A percentile compares a stretch with the other conserved stretches of the same genome.
Evolutionary conservation across 2,329 filamentous ascomycete species (phyloP).

Genomic region (Herpotrichia juniperi): DNA sequence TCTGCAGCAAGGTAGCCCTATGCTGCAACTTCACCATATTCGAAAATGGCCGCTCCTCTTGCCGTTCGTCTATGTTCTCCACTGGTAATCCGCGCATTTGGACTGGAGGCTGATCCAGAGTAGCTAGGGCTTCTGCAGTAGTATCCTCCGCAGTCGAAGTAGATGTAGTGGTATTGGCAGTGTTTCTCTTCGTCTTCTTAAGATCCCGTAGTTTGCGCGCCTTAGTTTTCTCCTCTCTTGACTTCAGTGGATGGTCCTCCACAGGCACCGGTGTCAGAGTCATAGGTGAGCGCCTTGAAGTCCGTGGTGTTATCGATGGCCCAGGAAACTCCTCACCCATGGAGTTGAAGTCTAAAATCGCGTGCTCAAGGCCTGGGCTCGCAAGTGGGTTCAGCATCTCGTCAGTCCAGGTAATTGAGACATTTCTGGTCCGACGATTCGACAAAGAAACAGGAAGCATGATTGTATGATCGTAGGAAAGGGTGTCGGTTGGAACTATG

Average conservation of each 20-base stretch:
- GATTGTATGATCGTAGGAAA: constrained; percentile 13
- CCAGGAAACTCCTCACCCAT: background rate
- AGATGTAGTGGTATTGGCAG: background rate
- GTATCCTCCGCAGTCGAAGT: background rate
- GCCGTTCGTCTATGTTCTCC: background rate
- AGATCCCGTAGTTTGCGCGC: constrained; percentile 11
- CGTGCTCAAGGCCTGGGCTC: constrained; percentile 22
- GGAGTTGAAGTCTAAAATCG: constrained; percentile 16
- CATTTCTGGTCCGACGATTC: constrained; percentile 19
- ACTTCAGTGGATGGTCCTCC: constrained; percentile 27
- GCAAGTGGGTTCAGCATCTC: constrained; percentile 35
- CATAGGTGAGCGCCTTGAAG: constrained; percentile 20
- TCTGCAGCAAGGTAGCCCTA: constrained; percentile 24
- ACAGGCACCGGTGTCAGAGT: constrained; percentile 23
- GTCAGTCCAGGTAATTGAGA: constrained; percentile 30
- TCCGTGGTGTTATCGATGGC: constrained; percentile 11
- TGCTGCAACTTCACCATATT: constrained; percentile 26
- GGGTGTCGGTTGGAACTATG: constrained; percentile 25
- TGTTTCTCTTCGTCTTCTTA: constrained; percentile 1
- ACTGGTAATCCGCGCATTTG: background rate
- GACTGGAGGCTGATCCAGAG: background rate
- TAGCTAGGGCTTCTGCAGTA: background rate
- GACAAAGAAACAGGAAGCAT: constrained; percentile 4
- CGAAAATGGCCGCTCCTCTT: background rate
- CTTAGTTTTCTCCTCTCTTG: constrained; percentile 7